Percentiles rank a stretch among this genome's conserved stretches.
Evolutionary conservation across 495 filamentous ascomycete genomes (phyloP).

Genomic region (Parachaetomium inaequale): DNA sequence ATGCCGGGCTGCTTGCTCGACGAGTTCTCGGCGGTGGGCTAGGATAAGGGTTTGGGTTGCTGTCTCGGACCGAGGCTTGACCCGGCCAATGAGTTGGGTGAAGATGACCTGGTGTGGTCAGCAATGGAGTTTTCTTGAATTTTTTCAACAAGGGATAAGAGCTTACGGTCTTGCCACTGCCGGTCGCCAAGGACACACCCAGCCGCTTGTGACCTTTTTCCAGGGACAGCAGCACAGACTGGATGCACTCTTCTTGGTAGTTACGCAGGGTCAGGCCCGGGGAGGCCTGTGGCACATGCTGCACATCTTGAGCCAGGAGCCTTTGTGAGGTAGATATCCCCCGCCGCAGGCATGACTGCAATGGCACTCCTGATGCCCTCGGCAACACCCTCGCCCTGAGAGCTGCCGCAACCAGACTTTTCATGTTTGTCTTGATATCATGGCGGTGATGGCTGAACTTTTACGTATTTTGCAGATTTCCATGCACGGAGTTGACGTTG

Average conservation of each 20-base stretch:
- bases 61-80: conserved; percentile 52
- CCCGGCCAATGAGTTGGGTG: conserved; percentile 84
- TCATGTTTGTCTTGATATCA: conserved; percentile 7
- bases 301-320: neutral
- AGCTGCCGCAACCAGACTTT: neutral
- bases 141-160: neutral
- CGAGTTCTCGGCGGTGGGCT: conserved; percentile 89
- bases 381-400: neutral
- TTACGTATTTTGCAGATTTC: neutral
- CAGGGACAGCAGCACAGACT: conserved; percentile 71
- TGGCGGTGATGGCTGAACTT: neutral
- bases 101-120: conserved; percentile 61
- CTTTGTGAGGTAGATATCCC: neutral
- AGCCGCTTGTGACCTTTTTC: conserved; percentile 72
- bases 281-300: neutral
- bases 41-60: conserved; percentile 84
- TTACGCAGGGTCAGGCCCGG: conserved; percentile 57
- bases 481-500: conserved; percentile 2
- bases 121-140: neutral
- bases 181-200: conserved; percentile 87
- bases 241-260: conserved; percentile 88
- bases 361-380: neutral
- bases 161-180: conserved; percentile 83
- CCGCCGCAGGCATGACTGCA: neutral
- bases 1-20: conserved; percentile 86